Evolutionary conservation across 1,284 basidiomycete genomes (phyloP).

Genomic region (Sutorius eximius): DNA sequence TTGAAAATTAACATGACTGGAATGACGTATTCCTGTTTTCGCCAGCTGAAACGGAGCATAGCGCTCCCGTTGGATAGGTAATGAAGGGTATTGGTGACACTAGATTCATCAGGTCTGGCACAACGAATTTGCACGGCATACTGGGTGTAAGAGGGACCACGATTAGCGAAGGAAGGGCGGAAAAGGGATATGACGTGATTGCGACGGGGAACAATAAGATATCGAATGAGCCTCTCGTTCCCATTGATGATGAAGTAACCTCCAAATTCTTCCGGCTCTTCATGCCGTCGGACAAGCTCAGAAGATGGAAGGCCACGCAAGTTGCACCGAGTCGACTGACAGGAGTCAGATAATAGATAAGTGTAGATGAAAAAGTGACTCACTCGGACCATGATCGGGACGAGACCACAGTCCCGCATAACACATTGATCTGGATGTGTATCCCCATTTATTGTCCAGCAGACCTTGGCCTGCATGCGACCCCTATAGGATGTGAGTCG

Average conservation of each 20-base stretch:
- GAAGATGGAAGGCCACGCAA: conserved; percentile 82
- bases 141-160: conserved; percentile 93
- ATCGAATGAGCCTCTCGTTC: conserved; percentile 98
- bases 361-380: conserved; percentile 7
- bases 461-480: conserved; percentile 86
- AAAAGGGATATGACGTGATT: conserved; percentile 89
- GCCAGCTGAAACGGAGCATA: conserved; percentile 94
- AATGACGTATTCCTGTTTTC: conserved; percentile 99
- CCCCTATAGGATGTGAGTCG: conserved; percentile 90
- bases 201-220: conserved; percentile 88
- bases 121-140: conserved; percentile 96
- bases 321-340: conserved; percentile 94
- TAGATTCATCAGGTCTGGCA: conserved; percentile 88
- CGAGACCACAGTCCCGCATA: conserved; percentile 85
- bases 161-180: conserved; percentile 85
- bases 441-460: conserved; percentile 78
- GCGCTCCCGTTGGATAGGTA: conserved; percentile 96
- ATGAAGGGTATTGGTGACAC: conserved; percentile 93
- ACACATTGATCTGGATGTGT: conserved; percentile 71
- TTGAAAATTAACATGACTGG: conserved; percentile 98
- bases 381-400: conserved; percentile 97
- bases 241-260: conserved; percentile 99
- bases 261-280: conserved; percentile 98
- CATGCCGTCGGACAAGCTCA: conserved; percentile 86
- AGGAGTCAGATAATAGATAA: background rate